phyloP scores from a whole-genome alignment of 768 basidiomycete genomes.

The Lactarius quietus region DNA sequence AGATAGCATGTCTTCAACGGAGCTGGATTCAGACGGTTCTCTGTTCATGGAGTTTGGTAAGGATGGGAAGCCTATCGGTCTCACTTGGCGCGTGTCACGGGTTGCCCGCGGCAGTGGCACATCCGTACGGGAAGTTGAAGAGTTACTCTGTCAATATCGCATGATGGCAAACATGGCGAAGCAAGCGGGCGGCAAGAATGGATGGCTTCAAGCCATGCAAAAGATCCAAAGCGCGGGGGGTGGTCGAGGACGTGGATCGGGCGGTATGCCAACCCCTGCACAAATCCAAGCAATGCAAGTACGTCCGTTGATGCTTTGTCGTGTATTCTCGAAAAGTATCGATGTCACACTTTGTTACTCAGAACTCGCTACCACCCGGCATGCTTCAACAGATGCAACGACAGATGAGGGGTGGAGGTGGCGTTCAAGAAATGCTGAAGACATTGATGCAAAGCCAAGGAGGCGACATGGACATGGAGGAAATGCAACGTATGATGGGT shows the following conservation, averaged over 20 bases:
- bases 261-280: slow-evolving; percentile 87
- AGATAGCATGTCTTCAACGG: slow-evolving; percentile 91
- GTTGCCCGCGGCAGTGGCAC: slow-evolving; percentile 95
- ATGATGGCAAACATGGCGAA: slow-evolving; percentile 99
- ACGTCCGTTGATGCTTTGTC: slow-evolving; percentile 30
- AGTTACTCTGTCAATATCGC: slow-evolving; percentile 90
- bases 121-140: slow-evolving; percentile 96
- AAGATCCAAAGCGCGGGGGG: slow-evolving; percentile 89
- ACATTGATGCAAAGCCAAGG: slow-evolving; percentile 96
- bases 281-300: slow-evolving; percentile 96
- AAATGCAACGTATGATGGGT: slow-evolving; percentile 95
- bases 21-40: slow-evolving; percentile 93
- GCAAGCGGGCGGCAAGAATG: slow-evolving; percentile 96
- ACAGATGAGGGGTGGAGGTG: slow-evolving; percentile 74
- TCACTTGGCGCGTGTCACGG: slow-evolving; percentile 87
- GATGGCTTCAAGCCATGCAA: slow-evolving; percentile 87
- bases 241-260: slow-evolving; percentile 80
- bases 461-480: slow-evolving; percentile 86
- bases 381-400: slow-evolving; percentile 93
- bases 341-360: neutral
- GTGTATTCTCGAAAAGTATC: slow-evolving; percentile 9
- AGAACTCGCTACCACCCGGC: slow-evolving; percentile 93
- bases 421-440: slow-evolving; percentile 98
- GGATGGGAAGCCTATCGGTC: slow-evolving; percentile 77
- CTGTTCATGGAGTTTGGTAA: slow-evolving; percentile 83